Percentiles rank a stretch among this genome's conserved stretches.
Evolutionary conservation across 345 rosid species (phyloP).

Genomic region (Salix exigua): DNA sequence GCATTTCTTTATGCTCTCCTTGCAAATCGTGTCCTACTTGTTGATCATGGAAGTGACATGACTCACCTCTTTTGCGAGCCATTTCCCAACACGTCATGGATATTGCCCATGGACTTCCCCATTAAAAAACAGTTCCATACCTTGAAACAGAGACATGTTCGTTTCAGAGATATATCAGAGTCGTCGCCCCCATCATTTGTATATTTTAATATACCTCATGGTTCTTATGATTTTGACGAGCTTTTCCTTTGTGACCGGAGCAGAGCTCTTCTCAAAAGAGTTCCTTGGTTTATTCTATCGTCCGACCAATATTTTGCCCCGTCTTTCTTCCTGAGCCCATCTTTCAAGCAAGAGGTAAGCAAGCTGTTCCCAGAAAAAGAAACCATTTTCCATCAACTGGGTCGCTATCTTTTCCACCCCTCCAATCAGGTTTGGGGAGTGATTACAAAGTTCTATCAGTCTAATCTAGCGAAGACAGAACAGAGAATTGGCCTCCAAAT

Average conservation of each 20-base stretch:
- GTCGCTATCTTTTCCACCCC: slow-evolving; percentile 22
- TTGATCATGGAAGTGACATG: slow-evolving; percentile 17
- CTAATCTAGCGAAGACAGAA: slow-evolving; percentile 18
- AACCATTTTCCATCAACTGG: slow-evolving; percentile 14
- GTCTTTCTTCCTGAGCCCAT: slow-evolving; percentile 6
- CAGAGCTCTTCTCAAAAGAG: slow-evolving; percentile 8
- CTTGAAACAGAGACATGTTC: not conserved
- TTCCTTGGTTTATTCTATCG: slow-evolving; percentile 6
- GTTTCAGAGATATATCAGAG: not conserved
- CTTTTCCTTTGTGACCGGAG: slow-evolving; percentile 11
- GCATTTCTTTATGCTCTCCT: slow-evolving; percentile 24
- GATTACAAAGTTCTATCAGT: slow-evolving; percentile 19
- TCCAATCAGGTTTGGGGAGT: slow-evolving; percentile 22
- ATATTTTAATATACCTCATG: slow-evolving; percentile 10
- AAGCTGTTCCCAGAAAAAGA: slow-evolving; percentile 20
- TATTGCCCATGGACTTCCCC: slow-evolving; percentile 12
- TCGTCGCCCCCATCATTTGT: slow-evolving; percentile 2
- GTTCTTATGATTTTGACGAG: slow-evolving; percentile 2
- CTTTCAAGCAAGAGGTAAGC: slow-evolving; percentile 14
- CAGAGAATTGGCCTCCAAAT: slow-evolving; percentile 24
- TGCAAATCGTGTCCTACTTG: slow-evolving; percentile 19
- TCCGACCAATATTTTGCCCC: slow-evolving; percentile 27
- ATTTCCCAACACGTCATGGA: slow-evolving; percentile 25
- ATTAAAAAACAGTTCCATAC: not conserved
- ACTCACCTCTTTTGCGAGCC: slow-evolving; percentile 25